Evolutionary conservation across 2,329 filamentous ascomycete genomes (phyloP).

Genomic region (Alternaria sp.): DNA sequence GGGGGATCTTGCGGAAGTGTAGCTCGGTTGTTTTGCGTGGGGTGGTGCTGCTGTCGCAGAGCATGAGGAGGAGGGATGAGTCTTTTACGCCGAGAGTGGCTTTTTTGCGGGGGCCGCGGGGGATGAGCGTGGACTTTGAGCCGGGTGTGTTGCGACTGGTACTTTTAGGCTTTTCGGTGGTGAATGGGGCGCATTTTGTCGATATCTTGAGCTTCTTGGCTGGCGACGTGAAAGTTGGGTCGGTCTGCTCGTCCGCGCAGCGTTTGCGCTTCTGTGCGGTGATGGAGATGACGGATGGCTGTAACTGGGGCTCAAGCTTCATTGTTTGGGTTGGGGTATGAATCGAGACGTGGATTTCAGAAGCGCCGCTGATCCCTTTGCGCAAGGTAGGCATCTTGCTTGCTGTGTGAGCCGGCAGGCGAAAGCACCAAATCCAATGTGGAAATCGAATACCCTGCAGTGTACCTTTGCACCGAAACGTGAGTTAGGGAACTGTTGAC

Average conservation of each 20-base stretch:
- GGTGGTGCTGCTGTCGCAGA: slow-evolving; percentile 15
- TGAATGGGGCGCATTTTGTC: too few relatives aligned
- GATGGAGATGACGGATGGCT: background rate
- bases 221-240: background rate
- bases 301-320: background rate
- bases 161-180: background rate
- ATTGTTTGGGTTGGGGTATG: background rate
- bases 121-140: slow-evolving; percentile 9
- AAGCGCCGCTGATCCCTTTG: background rate
- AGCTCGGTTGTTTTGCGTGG: slow-evolving; percentile 11
- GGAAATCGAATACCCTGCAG: background rate
- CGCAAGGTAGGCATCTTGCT: background rate
- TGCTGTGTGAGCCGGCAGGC: background rate
- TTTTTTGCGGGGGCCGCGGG: slow-evolving; percentile 10
- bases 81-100: slow-evolving; percentile 15
- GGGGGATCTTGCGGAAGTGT: slow-evolving; percentile 24
- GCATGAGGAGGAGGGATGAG: slow-evolving; percentile 17
- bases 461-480: background rate
- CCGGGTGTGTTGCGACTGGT: background rate
- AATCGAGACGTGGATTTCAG: too few relatives aligned
- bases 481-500: background rate
- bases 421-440: background rate
- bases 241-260: background rate
- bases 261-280: background rate
- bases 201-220: background rate